Percentiles rank a stretch among this genome's conserved stretches.
These are phyloP conservation scores for Spirogloea muscicola DNA, from an alignment of 139 green algal species.

Conservation along the genomic window DNA sequence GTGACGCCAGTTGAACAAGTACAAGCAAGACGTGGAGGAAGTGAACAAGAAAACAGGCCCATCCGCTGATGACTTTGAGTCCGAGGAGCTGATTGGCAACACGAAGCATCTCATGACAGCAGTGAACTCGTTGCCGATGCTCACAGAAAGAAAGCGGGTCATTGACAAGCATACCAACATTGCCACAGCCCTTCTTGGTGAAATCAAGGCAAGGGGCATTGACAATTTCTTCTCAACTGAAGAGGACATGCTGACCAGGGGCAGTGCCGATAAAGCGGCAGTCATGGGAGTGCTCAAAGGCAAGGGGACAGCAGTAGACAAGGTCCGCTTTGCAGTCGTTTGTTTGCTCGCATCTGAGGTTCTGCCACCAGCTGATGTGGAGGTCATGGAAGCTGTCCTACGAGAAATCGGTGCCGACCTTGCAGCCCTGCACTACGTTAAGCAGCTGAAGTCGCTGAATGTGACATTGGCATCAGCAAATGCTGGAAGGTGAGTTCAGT, in stretches of 20 bases:
- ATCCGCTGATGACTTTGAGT: constrained; percentile 17
- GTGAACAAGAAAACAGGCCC: constrained; percentile 73
- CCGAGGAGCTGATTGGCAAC: constrained; percentile 52
- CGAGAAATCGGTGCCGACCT: constrained; percentile 61
- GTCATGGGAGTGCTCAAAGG: constrained; percentile 9
- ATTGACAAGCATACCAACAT: constrained; percentile 99
- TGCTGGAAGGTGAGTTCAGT: not conserved
- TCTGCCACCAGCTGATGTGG: constrained; percentile 29
- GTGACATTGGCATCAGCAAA: constrained; percentile 56
- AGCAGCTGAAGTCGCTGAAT: constrained; percentile 81
- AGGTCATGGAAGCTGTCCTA: constrained; percentile 59
- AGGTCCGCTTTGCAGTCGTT: constrained; percentile 84
- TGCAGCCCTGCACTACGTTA: constrained; percentile 80
- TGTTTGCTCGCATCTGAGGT: constrained; percentile 71
- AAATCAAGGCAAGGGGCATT: constrained; percentile 77
- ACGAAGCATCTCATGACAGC: constrained; percentile 52
- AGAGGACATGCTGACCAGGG: constrained; percentile 83
- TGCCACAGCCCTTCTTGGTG: constrained; percentile 72
- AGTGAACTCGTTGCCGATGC: constrained; percentile 52
- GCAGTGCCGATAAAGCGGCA: constrained; percentile 9
- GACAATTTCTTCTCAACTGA: constrained; percentile 78
- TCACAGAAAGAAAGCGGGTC: constrained; percentile 74
- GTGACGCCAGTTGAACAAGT: no score
- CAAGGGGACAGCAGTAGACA: constrained; percentile 69
- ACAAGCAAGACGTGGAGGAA: constrained; percentile 85